Base-by-base conservation (phyloP, 2,329 filamentous ascomycete genomes). In the Parastagonospora nodorum region DNA sequence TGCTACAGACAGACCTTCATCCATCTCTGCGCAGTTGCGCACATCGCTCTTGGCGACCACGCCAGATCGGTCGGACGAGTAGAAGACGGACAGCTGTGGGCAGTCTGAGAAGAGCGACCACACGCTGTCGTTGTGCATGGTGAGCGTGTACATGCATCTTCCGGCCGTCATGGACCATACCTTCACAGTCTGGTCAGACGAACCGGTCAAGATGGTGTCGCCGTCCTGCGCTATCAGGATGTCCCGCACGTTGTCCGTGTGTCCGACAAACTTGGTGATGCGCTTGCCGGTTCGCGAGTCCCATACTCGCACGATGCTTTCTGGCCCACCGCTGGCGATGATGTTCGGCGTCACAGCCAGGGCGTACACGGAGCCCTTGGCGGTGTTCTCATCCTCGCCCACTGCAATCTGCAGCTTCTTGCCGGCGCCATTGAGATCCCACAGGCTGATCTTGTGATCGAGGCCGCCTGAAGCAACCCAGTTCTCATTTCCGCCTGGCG, bases 61-160 rank as follows among this genome's bases (percentile, higher is more conserved):
- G 2, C 94, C 94, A 1, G 91, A 92, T 44, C 93, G 87, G 74
- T 99, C 94, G 62, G 88, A 90, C 48, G 93, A 97, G 77, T 97
- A 97, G 74, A 99, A 97, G 28, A 96, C 84, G 8, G 88, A 88
- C 4, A 99, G 82, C 51, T 88, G 83, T 0, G 92, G 92, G 63
- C 96, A 86, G 46, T 93, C 87, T 0, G 94, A 97, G 74, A 89
- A 96, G 16, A 99, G 80, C 1, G 91, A 95, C 94, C 94, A 99
- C 16, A 99, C 90, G 70, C 92, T 97, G 69, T 96, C 92, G 69
- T 96, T 96, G 76, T 99, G 94, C 94, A 99, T 99, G 47, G 92
- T 97, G 63, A 99, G 83, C 0, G 94, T 99, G 75, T 97, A 91
- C 88, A 97, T 93, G 80, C 94, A 99, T 62, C 94, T 84, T 48